These are phyloP conservation scores for Globisporangium emineosum DNA, from an alignment of 352 stramenopile species.

Conservation along the genomic window DNA sequence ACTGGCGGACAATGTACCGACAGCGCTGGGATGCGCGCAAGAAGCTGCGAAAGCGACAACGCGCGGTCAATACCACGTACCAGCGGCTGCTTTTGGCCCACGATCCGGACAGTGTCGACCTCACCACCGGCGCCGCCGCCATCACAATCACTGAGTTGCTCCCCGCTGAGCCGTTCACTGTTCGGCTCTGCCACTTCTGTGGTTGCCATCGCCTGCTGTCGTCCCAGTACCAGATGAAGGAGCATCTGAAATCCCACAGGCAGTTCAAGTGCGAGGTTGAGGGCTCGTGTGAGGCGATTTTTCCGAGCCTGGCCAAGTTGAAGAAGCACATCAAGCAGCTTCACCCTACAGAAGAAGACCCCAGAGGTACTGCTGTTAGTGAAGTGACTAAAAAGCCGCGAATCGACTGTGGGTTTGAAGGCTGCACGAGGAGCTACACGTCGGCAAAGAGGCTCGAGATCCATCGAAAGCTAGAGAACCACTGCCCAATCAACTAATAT, in stretches of 20 bases:
- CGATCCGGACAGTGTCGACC: background rate
- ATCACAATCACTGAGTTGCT: background rate
- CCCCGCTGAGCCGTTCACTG: conserved; percentile 18
- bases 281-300: conserved; percentile 28
- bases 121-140: background rate
- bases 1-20: conserved; percentile 17
- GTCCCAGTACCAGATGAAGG: conserved; percentile 16
- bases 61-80: background rate
- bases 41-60: conserved; percentile 9
- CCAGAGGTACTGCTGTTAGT: background rate
- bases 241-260: conserved; percentile 27
- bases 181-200: conserved; percentile 33
- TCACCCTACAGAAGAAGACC: conserved; percentile 5
- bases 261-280: conserved; percentile 24
- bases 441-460: conserved; percentile 32
- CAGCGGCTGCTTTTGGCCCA: conserved; percentile 6
- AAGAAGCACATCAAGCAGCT: conserved; percentile 28
- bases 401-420: conserved; percentile 25
- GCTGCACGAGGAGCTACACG: conserved; percentile 40
- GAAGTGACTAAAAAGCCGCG: conserved; percentile 8
- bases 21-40: conserved; percentile 14
- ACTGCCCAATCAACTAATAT: no score
- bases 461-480: conserved; percentile 26
- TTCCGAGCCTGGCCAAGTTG: conserved; percentile 23
- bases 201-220: conserved; percentile 36